phyloP scores from a whole-genome alignment of 2,329 filamentous ascomycete species.

The Venturia pyrina region DNA sequence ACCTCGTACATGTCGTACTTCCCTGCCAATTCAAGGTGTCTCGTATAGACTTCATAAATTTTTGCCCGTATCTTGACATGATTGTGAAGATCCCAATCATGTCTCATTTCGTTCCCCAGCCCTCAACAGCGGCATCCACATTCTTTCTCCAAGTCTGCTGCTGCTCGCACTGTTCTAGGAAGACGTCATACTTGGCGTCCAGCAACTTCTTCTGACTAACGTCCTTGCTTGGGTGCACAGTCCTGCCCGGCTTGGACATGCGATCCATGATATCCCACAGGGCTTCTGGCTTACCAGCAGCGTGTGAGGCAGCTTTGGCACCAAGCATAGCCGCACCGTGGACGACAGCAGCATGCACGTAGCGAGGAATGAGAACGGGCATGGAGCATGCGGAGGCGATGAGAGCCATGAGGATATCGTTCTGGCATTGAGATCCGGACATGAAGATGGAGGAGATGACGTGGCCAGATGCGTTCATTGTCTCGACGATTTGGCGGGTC shows the following conservation, averaged over 20 bases:
- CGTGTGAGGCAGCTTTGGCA: constrained; percentile 86
- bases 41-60: too few species aligned
- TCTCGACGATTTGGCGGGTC: constrained; percentile 87
- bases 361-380: constrained; percentile 86
- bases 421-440: constrained; percentile 97
- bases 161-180: constrained; percentile 79
- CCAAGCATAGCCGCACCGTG: constrained; percentile 98
- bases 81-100: too few species aligned
- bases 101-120: constrained; percentile 1
- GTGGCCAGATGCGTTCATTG: constrained; percentile 88
- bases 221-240: constrained; percentile 66
- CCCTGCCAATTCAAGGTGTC: not conserved
- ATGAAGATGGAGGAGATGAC: constrained; percentile 91
- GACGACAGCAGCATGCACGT: constrained; percentile 90
- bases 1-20: not conserved
- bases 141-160: constrained; percentile 74
- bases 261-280: constrained; percentile 97
- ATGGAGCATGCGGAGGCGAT: constrained; percentile 85
- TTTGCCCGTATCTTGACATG: too few species aligned
- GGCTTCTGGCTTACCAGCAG: constrained; percentile 66
- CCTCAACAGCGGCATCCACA: constrained; percentile 49
- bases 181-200: constrained; percentile 87
- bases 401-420: constrained; percentile 80
- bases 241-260: constrained; percentile 86
- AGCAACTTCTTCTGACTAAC: constrained; percentile 67